These are phyloP conservation scores for Pelargonium australe DNA, from an alignment of 441 rosid genomes.

Conservation along the genomic window DNA sequence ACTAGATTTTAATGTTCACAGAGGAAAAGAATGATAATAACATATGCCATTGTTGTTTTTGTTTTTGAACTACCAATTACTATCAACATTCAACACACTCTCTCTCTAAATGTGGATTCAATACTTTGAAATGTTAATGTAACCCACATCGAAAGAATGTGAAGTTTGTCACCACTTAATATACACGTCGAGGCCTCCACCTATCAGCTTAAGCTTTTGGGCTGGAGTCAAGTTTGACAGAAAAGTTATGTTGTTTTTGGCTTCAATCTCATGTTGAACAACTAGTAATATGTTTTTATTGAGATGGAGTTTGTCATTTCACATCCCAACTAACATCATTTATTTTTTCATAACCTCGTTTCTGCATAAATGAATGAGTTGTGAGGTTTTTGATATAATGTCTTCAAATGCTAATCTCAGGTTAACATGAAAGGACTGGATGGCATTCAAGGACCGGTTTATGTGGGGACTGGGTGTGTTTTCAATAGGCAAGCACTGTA, in stretches of 20 bases:
- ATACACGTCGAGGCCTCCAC: too few relatives aligned
- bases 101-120: neutral
- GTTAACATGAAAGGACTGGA: constrained; percentile 96
- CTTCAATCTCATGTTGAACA: too few relatives aligned
- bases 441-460: constrained; percentile 94
- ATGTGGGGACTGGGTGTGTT: constrained; percentile 95
- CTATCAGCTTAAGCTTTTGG: too few relatives aligned
- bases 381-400: neutral
- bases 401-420: constrained; percentile 32
- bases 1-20: neutral
- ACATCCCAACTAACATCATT: neutral
- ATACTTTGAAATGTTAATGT: neutral
- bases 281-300: too few relatives aligned
- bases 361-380: neutral
- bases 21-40: too few relatives aligned
- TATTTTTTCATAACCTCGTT: neutral
- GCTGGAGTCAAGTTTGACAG: too few relatives aligned
- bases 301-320: neutral
- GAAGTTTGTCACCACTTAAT: too few relatives aligned
- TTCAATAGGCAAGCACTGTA: constrained; percentile 92
- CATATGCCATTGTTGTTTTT: too few relatives aligned
- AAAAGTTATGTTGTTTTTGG: too few relatives aligned
- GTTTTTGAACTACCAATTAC: too few relatives aligned
- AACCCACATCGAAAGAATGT: too few relatives aligned
- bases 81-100: too few relatives aligned